Conservation (phyloP, 2,329 filamentous ascomycete genomes). For the Microdochium paspali region DNA sequence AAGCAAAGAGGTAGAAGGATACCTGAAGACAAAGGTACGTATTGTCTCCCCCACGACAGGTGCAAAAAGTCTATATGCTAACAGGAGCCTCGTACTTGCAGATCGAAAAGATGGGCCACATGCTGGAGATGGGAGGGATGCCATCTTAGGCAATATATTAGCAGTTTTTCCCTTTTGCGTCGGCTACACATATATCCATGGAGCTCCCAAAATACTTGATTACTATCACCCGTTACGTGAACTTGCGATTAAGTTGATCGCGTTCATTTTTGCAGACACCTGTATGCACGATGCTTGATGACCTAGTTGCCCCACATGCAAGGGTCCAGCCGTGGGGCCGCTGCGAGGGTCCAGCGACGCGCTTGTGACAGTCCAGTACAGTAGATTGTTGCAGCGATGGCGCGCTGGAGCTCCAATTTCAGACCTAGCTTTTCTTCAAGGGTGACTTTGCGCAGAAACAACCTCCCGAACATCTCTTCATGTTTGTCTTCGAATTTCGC, state of each 20-base stretch:
- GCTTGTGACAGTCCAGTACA: neutral
- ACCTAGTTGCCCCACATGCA: neutral
- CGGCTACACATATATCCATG: too few species aligned
- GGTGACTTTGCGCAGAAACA: neutral
- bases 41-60: neutral
- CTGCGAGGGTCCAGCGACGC: neutral
- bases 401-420: neutral
- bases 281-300: too few species aligned
- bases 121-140: conserved; percentile 47
- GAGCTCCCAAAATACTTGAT: too few species aligned
- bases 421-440: neutral
- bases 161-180: neutral
- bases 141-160: conserved; percentile 6
- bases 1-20: conserved; percentile 85
- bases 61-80: neutral
- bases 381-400: neutral
- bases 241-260: too few species aligned
- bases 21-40: conserved; percentile 85
- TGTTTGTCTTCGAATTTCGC: too few species aligned
- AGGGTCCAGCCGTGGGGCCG: neutral
- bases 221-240: too few species aligned
- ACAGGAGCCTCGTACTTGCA: conserved; percentile 18
- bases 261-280: too few species aligned
- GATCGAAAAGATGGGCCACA: conserved; percentile 85
- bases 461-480: neutral